Evolutionary conservation across 2,329 filamentous ascomycete species (phyloP), one percentile per base, ranked within the genome.

Genomic region (Rhynchosporium graminicola): DNA sequence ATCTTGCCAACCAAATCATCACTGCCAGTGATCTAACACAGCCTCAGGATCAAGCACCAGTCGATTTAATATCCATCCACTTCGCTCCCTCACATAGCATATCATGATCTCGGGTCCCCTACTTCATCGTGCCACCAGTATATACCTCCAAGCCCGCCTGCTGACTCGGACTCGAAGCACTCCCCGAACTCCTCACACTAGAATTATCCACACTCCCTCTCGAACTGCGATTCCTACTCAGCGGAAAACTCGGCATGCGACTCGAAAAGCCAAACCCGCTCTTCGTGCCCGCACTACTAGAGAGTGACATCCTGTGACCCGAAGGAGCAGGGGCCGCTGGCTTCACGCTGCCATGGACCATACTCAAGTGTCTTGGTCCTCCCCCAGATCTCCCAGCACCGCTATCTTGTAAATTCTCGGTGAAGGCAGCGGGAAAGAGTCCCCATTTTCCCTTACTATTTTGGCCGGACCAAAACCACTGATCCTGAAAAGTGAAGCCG

Each of bases 401-500:
- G 15, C 42, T 51, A 57, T 60, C 62, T 15, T 40, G 33, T 31
- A 60, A 15, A 48, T 65, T 61, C 31, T 72, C 68, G 1, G 74
- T 69, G 55, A 74, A 74, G 7, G 64, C 36, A 2, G 59, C 55
- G 1, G 72, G 72, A 46, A 74, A 74, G 1, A 74, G 33, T 2
- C 72, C 72, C 68, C 67, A 74, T 64, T 73, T 71, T 1, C 72
- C 71, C 51, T 72, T 72, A 2, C 58, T 61, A 3, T 63, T 70
- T 45, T 70, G 66, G 9, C 72, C 72, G 4, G 68, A 69, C 68
- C 69, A 74, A 54, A 71, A 74, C 72, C 72, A 74, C 33, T 72
- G 69, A 54, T 74, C 72, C 48, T 62, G 59, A 45, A 61, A 73
- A 26, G 64, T 62, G 54, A 68, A 74, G 0, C 69, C 70, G n/a